Conservation (phyloP, 176 grass and related monocot species). For the Melocanna baccifera region DNA sequence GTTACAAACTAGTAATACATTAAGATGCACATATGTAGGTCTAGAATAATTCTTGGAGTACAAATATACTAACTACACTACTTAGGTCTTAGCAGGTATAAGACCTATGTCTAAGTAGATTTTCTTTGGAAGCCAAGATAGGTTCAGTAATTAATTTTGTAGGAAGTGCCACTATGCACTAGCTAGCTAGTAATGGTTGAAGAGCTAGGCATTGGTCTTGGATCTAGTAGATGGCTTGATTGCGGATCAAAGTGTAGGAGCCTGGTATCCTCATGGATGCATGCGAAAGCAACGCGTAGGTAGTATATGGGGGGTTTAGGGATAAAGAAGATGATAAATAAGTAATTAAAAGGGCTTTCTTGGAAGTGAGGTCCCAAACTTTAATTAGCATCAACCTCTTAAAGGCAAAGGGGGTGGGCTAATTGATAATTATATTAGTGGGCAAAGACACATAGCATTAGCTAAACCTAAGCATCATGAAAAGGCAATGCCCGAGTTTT, state of each 20-base stretch:
- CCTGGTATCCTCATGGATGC: constrained; percentile 36
- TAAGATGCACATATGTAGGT: background rate
- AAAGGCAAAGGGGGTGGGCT: constrained; percentile 5
- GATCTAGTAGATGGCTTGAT: constrained; percentile 23
- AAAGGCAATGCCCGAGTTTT: constrained; percentile 26
- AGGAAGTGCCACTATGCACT: background rate
- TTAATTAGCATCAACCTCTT: constrained; percentile 30
- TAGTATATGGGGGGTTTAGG: constrained; percentile 7
- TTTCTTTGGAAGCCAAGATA: constrained; percentile 16
- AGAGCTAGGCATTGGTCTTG: constrained; percentile 4
- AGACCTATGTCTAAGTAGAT: background rate
- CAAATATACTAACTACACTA: background rate
- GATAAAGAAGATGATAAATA: constrained; percentile 12
- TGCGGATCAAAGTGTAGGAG: background rate
- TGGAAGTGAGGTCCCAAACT: constrained; percentile 32
- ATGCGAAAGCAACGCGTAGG: constrained; percentile 34
- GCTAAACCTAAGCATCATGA: constrained; percentile 40
- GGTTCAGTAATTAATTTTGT: constrained; percentile 16
- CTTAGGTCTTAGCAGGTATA: background rate
- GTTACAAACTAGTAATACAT: background rate
- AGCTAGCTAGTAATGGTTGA: background rate
- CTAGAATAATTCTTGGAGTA: background rate
- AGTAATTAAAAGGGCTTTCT: constrained; percentile 22
- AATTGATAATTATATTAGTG: constrained; percentile 3
- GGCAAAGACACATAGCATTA: constrained; percentile 9